phyloP scores from a whole-genome alignment of 495 filamentous ascomycete genomes.

The Aspergillus panamensis region DNA sequence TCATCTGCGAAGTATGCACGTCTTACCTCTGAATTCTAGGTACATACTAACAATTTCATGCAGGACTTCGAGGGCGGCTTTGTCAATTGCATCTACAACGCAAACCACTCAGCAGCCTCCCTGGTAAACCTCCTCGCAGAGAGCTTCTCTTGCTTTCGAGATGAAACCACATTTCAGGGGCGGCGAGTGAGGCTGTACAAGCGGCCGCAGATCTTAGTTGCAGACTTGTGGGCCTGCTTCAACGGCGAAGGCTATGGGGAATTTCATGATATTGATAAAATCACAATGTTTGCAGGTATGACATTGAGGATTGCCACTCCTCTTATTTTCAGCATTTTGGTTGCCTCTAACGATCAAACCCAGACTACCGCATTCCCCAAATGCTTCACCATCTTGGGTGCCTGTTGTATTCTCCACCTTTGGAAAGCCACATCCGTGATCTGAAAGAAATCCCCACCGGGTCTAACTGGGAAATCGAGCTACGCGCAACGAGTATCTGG shows the following conservation, averaged over 20 bases:
- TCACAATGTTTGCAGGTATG: conserved; percentile 92
- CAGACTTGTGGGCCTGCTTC: conserved; percentile 94
- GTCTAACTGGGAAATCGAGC: conserved; percentile 78
- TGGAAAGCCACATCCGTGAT: conserved; percentile 64
- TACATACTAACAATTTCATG: conserved; percentile 7
- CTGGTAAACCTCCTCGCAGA: conserved; percentile 78
- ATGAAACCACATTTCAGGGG: conserved; percentile 69
- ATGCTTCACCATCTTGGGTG: conserved; percentile 83
- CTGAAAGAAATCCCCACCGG: conserved; percentile 65
- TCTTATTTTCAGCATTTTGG: not conserved
- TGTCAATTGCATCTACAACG: conserved; percentile 67
- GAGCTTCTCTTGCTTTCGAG: conserved; percentile 82
- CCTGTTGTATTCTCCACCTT: conserved; percentile 73
- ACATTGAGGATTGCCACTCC: not conserved
- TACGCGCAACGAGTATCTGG: conserved; percentile 90
- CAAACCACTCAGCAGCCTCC: conserved; percentile 73
- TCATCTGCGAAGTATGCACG: conserved; percentile 72
- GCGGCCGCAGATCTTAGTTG: conserved; percentile 91
- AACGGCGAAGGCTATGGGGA: conserved; percentile 71
- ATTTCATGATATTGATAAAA: conserved; percentile 89
- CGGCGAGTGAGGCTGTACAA: conserved; percentile 81
- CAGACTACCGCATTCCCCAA: conserved; percentile 92
- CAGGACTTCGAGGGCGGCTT: conserved; percentile 79
- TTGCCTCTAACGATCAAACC: not conserved
- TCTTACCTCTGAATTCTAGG: not conserved